phyloP scores from a whole-genome alignment of 1,284 basidiomycete genomes.

The Microbotryum lychnidis-dioicae region DNA sequence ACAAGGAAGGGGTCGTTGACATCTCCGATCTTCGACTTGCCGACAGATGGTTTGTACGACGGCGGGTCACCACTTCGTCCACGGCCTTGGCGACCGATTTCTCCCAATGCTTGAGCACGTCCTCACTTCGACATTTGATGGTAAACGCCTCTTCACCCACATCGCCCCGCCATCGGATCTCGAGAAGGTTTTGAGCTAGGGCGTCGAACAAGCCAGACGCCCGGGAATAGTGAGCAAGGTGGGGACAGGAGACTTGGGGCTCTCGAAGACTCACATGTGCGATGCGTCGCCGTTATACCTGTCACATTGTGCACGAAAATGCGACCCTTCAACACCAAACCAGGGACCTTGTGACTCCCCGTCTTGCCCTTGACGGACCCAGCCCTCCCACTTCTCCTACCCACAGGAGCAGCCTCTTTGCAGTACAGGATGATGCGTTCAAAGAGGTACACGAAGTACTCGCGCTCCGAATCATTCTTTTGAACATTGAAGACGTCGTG shows the following conservation, averaged over 20 bases:
- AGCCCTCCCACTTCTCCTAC: slow-evolving; percentile 41
- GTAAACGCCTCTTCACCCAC: slow-evolving; percentile 69
- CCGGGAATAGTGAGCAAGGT: not conserved
- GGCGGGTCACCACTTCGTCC: slow-evolving; percentile 56
- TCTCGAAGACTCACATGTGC: slow-evolving; percentile 4
- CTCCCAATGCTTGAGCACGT: slow-evolving; percentile 89
- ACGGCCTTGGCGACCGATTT: slow-evolving; percentile 81
- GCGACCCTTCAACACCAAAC: slow-evolving; percentile 81
- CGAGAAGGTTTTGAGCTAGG: slow-evolving; percentile 46
- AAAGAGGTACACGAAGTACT: slow-evolving; percentile 98
- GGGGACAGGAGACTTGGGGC: no score
- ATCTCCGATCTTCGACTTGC: slow-evolving; percentile 25
- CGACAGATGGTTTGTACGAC: slow-evolving; percentile 27
- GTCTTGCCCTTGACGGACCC: slow-evolving; percentile 38
- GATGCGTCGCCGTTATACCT: slow-evolving; percentile 52
- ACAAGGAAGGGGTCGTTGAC: slow-evolving; percentile 26
- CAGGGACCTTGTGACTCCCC: slow-evolving; percentile 50
- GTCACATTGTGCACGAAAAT: slow-evolving; percentile 98
- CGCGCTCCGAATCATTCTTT: slow-evolving; percentile 91
- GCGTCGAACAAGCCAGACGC: not conserved
- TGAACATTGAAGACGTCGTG: slow-evolving; percentile 94
- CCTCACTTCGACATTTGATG: slow-evolving; percentile 83
- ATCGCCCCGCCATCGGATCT: slow-evolving; percentile 90
- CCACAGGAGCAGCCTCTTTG: slow-evolving; percentile 59
- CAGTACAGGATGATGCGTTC: slow-evolving; percentile 98